Evolutionary conservation across 208 protist genomes (phyloP).

Genomic region (Leishmania amazonensis): DNA sequence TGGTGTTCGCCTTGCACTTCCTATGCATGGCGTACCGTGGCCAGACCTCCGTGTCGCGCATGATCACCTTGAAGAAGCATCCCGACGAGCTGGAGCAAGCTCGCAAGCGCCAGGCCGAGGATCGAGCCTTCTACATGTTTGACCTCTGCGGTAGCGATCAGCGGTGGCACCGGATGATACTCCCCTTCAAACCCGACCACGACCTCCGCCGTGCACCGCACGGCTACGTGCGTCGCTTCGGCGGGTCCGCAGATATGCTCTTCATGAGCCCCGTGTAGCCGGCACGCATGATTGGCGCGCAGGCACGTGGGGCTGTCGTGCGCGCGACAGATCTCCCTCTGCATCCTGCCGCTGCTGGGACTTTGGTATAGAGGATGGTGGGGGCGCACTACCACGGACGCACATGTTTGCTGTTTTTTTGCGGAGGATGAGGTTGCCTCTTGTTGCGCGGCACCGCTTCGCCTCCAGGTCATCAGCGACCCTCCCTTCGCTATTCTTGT

Average conservation of each 20-base stretch:
- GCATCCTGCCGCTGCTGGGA: not conserved
- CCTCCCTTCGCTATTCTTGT: not conserved
- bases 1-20: slow-evolving; percentile 52
- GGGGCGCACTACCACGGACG: not conserved
- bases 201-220: slow-evolving; percentile 24
- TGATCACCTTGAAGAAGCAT: slow-evolving; percentile 28
- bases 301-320: not conserved
- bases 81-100: slow-evolving; percentile 20
- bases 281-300: not conserved
- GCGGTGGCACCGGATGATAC: slow-evolving; percentile 56
- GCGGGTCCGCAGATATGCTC: slow-evolving; percentile 5
- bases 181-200: slow-evolving; percentile 49
- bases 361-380: not conserved
- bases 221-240: slow-evolving; percentile 22
- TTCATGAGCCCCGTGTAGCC: slow-evolving; percentile 10
- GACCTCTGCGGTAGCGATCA: slow-evolving; percentile 65
- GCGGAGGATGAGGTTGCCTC: not conserved
- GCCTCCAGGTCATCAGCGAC: not conserved
- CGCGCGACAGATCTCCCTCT: not conserved
- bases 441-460: not conserved
- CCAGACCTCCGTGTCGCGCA: slow-evolving; percentile 57
- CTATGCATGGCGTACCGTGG: slow-evolving; percentile 49
- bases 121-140: slow-evolving; percentile 39
- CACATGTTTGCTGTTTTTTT: not conserved
- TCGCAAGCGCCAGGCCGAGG: slow-evolving; percentile 22